A percentile compares a stretch with the other conserved stretches of the same genome.
Evolutionary conservation across 2,329 filamentous ascomycete species (phyloP).

Genomic region (Alternaria novae-zelandiae): DNA sequence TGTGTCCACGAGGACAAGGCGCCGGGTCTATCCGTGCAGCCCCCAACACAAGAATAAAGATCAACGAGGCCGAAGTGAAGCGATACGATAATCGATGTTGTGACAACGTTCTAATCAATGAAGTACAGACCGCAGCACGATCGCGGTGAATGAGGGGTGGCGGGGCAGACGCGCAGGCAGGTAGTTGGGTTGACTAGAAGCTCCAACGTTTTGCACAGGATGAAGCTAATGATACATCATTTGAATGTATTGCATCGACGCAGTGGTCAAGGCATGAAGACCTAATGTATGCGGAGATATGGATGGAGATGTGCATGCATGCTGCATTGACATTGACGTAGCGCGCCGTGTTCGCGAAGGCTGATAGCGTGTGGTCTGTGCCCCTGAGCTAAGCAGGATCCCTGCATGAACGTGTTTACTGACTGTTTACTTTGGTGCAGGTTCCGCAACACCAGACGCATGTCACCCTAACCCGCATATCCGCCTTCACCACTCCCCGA

Average conservation of each 20-base stretch:
- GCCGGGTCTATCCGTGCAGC: background rate
- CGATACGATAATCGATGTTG: background rate
- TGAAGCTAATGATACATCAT: no score
- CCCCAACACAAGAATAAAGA: background rate
- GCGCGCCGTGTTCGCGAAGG: conserved; percentile 8
- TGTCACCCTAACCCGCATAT: conserved; percentile 21
- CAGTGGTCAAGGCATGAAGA: background rate
- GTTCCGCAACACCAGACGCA: conserved; percentile 12
- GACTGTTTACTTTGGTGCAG: conserved; percentile 30
- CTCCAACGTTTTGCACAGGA: background rate
- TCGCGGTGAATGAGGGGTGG: conserved; percentile 17
- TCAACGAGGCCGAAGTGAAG: background rate
- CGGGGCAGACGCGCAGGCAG: conserved; percentile 13
- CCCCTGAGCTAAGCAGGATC: background rate
- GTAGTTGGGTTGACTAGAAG: background rate
- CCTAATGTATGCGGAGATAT: background rate
- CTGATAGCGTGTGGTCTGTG: conserved; percentile 1
- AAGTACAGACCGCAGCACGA: background rate
- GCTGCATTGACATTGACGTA: conserved; percentile 15
- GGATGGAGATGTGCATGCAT: conserved; percentile 1
- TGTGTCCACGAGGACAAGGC: conserved; percentile 33
- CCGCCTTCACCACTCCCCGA: conserved; percentile 21
- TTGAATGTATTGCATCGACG: background rate
- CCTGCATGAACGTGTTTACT: conserved; percentile 17
- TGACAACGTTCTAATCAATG: background rate